Percentiles rank a stretch among this genome's conserved stretches.
These are phyloP conservation scores for Myxozyma udenii DNA, from an alignment of 805 yeast genomes.

Conservation along the genomic window DNA sequence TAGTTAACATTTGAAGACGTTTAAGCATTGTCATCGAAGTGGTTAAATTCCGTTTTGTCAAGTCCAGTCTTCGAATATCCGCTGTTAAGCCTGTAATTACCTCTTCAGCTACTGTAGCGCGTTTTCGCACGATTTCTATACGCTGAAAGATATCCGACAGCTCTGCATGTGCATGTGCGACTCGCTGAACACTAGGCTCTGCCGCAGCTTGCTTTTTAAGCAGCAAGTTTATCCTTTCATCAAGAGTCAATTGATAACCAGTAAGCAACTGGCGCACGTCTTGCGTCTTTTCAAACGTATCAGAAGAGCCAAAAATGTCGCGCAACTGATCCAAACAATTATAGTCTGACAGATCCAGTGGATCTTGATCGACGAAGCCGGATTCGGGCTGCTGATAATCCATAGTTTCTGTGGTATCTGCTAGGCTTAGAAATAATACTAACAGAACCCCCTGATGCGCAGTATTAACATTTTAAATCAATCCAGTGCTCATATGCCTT, in stretches of 20 bases:
- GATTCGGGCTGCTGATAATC: too few relatives aligned
- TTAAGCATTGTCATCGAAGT: slow-evolving; percentile 81
- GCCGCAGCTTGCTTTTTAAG: slow-evolving; percentile 25
- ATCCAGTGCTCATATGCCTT: too few relatives aligned
- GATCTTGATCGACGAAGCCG: too few relatives aligned
- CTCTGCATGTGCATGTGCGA: slow-evolving; percentile 27
- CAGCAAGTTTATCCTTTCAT: slow-evolving; percentile 13
- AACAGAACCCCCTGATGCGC: too few relatives aligned
- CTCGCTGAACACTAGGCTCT: slow-evolving; percentile 25
- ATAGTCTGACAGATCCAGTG: slow-evolving; percentile 27
- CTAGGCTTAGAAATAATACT: too few relatives aligned
- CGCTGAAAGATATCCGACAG: slow-evolving; percentile 30
- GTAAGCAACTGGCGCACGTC: slow-evolving; percentile 3
- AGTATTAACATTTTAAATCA: too few relatives aligned
- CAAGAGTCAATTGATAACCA: slow-evolving; percentile 6
- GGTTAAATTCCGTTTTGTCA: slow-evolving; percentile 78
- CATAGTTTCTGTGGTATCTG: too few relatives aligned
- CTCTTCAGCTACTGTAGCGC: slow-evolving; percentile 55
- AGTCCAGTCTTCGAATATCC: slow-evolving; percentile 74
- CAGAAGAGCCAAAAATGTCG: slow-evolving; percentile 21
- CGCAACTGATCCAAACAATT: slow-evolving; percentile 24
- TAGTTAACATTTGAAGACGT: slow-evolving; percentile 78
- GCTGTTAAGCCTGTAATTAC: slow-evolving; percentile 69
- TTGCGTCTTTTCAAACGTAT: not conserved
- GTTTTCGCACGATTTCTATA: slow-evolving; percentile 47